These are phyloP conservation scores for Epichloe sylvatica DNA, from an alignment of 2,329 filamentous ascomycete genomes.

Conservation along the genomic window DNA sequence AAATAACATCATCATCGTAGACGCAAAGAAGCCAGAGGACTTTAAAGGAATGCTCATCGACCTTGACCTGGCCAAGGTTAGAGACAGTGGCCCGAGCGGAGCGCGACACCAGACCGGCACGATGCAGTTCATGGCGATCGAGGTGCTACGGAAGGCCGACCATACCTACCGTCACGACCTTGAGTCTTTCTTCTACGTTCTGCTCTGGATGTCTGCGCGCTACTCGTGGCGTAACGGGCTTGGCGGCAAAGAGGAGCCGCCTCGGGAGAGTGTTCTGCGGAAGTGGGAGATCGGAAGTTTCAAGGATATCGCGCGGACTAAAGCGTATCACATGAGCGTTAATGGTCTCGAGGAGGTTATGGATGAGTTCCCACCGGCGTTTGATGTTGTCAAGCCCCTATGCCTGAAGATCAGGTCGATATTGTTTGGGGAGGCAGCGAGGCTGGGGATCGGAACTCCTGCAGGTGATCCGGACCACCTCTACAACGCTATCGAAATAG, in stretches of 20 bases:
- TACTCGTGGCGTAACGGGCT: constrained; percentile 5
- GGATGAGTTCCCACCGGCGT: too few relatives aligned
- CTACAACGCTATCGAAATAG: too few relatives aligned
- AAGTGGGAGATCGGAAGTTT: too few relatives aligned
- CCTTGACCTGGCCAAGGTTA: constrained; percentile 7
- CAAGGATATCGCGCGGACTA: too few relatives aligned
- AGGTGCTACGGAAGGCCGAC: constrained; percentile 16
- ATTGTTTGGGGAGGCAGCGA: too few relatives aligned
- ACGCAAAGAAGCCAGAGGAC: constrained; percentile 5
- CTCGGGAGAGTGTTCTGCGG: neutral
- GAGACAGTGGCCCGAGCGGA: constrained; percentile 11
- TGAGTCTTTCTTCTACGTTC: constrained; percentile 7
- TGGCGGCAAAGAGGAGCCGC: neutral
- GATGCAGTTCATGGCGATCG: constrained; percentile 21
- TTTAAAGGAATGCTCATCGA: constrained; percentile 15
- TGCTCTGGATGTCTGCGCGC: constrained; percentile 10
- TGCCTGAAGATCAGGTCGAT: too few relatives aligned
- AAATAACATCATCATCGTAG: constrained; percentile 4
- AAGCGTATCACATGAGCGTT: too few relatives aligned
- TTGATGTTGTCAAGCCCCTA: too few relatives aligned
- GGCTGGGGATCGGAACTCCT: too few relatives aligned
- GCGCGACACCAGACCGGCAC: constrained; percentile 15
- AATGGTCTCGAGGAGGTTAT: too few relatives aligned
- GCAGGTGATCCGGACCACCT: too few relatives aligned
- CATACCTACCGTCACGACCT: constrained; percentile 13